Percentiles rank a stretch among this genome's conserved stretches.
Conservation (phyloP, 169 alveolate genomes). For the Cryptosporidium meleagridis region DNA sequence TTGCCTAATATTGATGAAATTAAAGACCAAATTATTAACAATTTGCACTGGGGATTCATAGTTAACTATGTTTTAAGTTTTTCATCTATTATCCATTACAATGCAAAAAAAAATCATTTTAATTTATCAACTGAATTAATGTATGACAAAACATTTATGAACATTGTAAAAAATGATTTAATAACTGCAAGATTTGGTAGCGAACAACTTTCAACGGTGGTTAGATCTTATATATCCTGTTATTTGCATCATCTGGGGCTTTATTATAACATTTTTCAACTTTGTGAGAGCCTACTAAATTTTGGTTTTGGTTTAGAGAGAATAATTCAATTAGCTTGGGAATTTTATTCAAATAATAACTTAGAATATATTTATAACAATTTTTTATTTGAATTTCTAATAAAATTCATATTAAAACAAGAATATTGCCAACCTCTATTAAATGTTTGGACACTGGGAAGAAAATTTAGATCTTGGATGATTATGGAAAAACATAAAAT, state of each 20-base stretch:
- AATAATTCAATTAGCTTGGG: not conserved
- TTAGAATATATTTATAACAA: not conserved
- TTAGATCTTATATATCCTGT: conserved; percentile 45
- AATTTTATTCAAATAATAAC: not conserved
- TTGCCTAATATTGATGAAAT: conserved; percentile 15
- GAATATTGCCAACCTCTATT: conserved; percentile 18
- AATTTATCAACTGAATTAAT: not conserved
- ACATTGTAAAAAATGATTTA: not conserved
- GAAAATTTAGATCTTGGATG: conserved; percentile 21
- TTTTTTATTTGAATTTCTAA: not conserved
- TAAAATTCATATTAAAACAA: not conserved
- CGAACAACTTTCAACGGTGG: conserved; percentile 1
- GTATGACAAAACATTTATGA: conserved; percentile 1
- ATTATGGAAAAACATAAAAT: conserved; percentile 26
- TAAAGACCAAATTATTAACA: conserved; percentile 5
- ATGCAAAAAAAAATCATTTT: not conserved
- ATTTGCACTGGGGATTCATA: conserved; percentile 14
- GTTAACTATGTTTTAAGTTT: conserved; percentile 1
- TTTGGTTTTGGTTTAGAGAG: not conserved
- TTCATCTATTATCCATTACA: conserved; percentile 8
- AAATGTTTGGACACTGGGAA: conserved; percentile 31
- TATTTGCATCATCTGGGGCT: conserved; percentile 49
- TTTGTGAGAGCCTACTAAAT: not conserved
- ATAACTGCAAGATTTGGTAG: conserved; percentile 6
- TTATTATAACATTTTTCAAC: conserved; percentile 13